Base-by-base conservation (phyloP, 179 eudicot genomes). In the Dionaea muscipula region DNA sequence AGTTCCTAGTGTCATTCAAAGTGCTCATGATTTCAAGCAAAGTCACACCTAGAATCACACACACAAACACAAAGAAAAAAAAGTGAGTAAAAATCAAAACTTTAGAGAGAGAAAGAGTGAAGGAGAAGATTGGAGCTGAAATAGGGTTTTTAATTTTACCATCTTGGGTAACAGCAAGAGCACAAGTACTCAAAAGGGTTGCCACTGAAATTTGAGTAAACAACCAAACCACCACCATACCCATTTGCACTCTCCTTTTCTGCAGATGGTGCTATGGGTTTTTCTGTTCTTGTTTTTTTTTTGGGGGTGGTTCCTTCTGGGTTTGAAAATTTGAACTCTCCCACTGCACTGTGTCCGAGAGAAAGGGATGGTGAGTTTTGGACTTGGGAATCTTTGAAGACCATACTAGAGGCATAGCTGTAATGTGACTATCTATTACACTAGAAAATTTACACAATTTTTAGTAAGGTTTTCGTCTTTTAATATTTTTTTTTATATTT, bases 1-100 rank as follows among this genome's bases (percentile, higher is more conserved):
- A 64, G 67, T 79, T 75, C n/a, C 64, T 80, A 33, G 75, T 86
- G 66, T 87, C 98, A 77, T 91, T 86, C 65, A 91, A 71, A 45
- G 71, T 56, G 56, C 51, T 73, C 62, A 74, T 91, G 51, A 91
- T 20, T 69, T 91, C 98, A 83, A 91, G 74, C 74, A 91, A 77
- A 22, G 83, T 21, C 54, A 78, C 19, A 37, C 98, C 98, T 80
- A 41, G 23, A 63, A 60, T 44, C 38, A 64, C 57, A 62, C 26
- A 52, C 26, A 1, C 38, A 44, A 69, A 7, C 45, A 31, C 53
- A 62, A 23, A 7, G 63, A 20, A 16, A 47, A 13, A 22, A 16
- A 47, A 13, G 17, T 28, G 31, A 40, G 51, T 10, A 16, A 19
- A 10, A 21, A 39, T 4, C 7, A 31, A 56, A 49, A 23, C 20